Conservation (phyloP, 2,329 filamentous ascomycete genomes). For the Blastomyces percursus region DNA sequence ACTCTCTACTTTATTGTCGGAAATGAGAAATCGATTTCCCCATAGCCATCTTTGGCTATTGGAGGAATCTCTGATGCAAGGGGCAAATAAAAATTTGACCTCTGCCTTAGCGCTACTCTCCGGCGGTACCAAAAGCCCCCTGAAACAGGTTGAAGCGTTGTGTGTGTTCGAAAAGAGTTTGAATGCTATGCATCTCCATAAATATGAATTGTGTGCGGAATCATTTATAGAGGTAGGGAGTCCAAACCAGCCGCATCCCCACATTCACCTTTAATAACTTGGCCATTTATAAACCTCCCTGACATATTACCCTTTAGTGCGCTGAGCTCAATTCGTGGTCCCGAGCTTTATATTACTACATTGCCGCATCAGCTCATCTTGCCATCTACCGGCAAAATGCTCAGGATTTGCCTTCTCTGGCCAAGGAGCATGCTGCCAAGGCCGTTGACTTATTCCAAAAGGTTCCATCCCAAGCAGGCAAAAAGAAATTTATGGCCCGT, state of each 20-base stretch:
- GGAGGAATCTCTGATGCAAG: slow-evolving; percentile 71
- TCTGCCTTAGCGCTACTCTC: slow-evolving; percentile 57
- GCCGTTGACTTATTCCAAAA: slow-evolving; percentile 61
- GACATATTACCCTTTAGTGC: slow-evolving; percentile 36
- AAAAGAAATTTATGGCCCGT: slow-evolving; percentile 79
- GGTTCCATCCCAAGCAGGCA: slow-evolving; percentile 63
- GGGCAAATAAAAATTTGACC: slow-evolving; percentile 54
- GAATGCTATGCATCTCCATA: slow-evolving; percentile 65
- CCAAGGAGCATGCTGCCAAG: slow-evolving; percentile 47
- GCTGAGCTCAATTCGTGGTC: slow-evolving; percentile 83
- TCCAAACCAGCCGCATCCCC: slow-evolving; percentile 1
- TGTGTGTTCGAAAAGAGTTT: slow-evolving; percentile 76
- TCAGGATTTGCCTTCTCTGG: slow-evolving; percentile 30
- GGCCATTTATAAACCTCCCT: not conserved
- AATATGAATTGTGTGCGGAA: slow-evolving; percentile 62
- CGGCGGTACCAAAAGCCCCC: slow-evolving; percentile 51
- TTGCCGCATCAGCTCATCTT: slow-evolving; percentile 66
- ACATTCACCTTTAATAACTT: not conserved
- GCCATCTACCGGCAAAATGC: slow-evolving; percentile 58
- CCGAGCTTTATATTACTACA: slow-evolving; percentile 79
- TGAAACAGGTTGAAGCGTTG: slow-evolving; percentile 81
- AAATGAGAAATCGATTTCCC: slow-evolving; percentile 70
- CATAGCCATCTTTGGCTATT: slow-evolving; percentile 75
- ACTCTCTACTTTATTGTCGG: slow-evolving; percentile 54
- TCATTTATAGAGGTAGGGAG: slow-evolving; percentile 53